Percentiles rank a stretch among this genome's conserved stretches.
Evolutionary conservation across 257 asterid species (phyloP).

Genomic region (Haberlea rhodopensis): DNA sequence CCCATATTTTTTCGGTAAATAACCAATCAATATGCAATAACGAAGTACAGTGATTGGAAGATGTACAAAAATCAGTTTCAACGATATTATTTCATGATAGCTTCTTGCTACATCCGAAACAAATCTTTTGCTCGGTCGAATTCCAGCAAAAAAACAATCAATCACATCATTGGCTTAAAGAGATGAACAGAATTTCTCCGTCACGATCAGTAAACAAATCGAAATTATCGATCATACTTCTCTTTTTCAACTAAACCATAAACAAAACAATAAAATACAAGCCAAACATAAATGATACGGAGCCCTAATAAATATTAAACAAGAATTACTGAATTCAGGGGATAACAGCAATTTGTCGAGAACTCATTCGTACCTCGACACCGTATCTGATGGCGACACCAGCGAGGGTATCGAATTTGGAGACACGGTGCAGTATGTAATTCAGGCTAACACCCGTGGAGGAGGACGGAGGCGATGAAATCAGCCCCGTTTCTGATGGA

Average conservation of each 20-base stretch:
- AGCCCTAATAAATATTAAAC: not conserved
- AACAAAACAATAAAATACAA: not conserved
- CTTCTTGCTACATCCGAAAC: too few relatives aligned
- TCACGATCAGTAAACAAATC: not conserved
- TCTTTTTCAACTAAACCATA: conserved; percentile 9
- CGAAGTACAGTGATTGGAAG: not conserved
- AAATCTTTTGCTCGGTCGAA: too few relatives aligned
- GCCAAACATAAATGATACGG: not conserved
- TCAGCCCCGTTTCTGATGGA: conserved; percentile 30
- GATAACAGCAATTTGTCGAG: too few relatives aligned
- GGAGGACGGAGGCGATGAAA: conserved; percentile 32
- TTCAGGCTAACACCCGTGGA: conserved; percentile 35
- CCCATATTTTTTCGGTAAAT: too few relatives aligned
- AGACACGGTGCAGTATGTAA: conserved; percentile 55
- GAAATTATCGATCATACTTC: not conserved
- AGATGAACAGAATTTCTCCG: conserved; percentile 15
- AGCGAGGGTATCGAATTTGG: conserved; percentile 80
- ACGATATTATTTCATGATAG: not conserved
- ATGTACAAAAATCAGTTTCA: too few relatives aligned
- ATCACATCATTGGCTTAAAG: conserved; percentile 11
- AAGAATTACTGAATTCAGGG: not conserved
- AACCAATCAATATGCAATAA: not conserved
- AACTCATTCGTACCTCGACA: conserved; percentile 66
- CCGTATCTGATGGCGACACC: conserved; percentile 92
- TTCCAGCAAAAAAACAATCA: conserved; percentile 8